Percentiles rank a stretch among this genome's conserved stretches.
Conservation (phyloP, 192 early-diverging fungal genomes). For the Podila minutissima region DNA sequence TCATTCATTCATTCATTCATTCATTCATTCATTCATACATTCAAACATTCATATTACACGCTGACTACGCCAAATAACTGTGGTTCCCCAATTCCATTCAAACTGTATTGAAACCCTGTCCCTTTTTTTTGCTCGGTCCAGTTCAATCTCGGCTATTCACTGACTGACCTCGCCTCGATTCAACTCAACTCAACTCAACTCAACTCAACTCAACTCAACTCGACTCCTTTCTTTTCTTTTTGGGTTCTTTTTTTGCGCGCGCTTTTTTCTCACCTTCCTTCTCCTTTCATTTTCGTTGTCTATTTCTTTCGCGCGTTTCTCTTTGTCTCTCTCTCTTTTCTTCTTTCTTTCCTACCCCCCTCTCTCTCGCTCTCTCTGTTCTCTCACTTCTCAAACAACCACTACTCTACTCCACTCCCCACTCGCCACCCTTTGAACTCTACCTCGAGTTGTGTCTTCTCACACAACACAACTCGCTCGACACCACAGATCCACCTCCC, state of each 20-base stretch:
- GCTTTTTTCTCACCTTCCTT: slow-evolving; percentile 4
- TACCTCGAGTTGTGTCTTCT: neutral
- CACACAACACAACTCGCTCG: neutral
- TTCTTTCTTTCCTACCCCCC: neutral
- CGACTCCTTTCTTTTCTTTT: neutral
- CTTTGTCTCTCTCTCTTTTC: neutral
- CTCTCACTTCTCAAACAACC: slow-evolving; percentile 1
- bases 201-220: neutral
- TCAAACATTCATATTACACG: neutral
- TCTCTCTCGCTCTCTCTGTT: slow-evolving; percentile 1
- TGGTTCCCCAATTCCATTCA: too few species aligned
- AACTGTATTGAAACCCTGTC: neutral
- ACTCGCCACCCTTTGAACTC: neutral
- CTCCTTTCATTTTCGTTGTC: slow-evolving; percentile 3
- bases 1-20: too few species aligned
- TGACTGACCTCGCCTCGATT: too few species aligned
- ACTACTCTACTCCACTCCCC: neutral
- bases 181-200: too few species aligned
- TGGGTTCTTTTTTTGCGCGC: neutral
- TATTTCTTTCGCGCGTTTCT: neutral
- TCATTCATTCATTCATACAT: too few species aligned
- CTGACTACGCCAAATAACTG: too few species aligned
- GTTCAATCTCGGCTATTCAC: too few species aligned
- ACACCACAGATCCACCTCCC: neutral
- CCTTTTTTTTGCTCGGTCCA: too few species aligned